phyloP scores from a whole-genome alignment of 148 eudicot species.

The Cornus controversa region DNA sequence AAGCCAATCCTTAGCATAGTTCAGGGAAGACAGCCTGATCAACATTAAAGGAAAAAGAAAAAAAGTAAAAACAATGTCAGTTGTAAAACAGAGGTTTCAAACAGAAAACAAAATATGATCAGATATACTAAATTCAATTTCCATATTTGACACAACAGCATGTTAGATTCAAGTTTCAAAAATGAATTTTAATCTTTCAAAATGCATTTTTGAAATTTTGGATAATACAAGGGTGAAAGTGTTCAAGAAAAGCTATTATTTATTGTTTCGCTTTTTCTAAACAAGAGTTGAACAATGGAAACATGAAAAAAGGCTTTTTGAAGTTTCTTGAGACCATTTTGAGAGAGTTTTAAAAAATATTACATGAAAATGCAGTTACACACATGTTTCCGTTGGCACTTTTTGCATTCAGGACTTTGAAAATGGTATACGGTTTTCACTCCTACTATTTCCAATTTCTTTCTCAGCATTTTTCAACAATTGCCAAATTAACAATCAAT shows the following conservation, averaged over 20 bases:
- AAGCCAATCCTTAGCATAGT: conserved; percentile 24
- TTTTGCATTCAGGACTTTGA: not conserved
- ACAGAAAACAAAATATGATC: not conserved
- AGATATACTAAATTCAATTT: not conserved
- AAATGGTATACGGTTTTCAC: not conserved
- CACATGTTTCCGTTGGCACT: not conserved
- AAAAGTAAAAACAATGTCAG: not conserved
- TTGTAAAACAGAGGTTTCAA: not conserved
- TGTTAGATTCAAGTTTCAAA: not conserved
- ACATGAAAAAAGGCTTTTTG: not conserved
- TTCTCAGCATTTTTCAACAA: not conserved
- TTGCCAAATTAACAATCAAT: not conserved
- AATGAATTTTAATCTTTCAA: no score
- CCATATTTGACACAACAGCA: not conserved
- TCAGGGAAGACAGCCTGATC: conserved; percentile 44
- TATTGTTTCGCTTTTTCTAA: not conserved
- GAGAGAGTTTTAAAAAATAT: not conserved
- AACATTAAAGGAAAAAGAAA: conserved; percentile 11
- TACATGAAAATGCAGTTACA: not conserved
- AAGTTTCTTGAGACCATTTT: not conserved
- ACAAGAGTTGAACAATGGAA: not conserved
- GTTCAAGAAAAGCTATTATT: not conserved
- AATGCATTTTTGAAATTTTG: not conserved
- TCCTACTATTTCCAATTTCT: not conserved
- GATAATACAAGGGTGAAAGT: not conserved